Evolutionary conservation across 2,329 filamentous ascomycete species (phyloP).

Genomic region (Blastomyces gilchristii): DNA sequence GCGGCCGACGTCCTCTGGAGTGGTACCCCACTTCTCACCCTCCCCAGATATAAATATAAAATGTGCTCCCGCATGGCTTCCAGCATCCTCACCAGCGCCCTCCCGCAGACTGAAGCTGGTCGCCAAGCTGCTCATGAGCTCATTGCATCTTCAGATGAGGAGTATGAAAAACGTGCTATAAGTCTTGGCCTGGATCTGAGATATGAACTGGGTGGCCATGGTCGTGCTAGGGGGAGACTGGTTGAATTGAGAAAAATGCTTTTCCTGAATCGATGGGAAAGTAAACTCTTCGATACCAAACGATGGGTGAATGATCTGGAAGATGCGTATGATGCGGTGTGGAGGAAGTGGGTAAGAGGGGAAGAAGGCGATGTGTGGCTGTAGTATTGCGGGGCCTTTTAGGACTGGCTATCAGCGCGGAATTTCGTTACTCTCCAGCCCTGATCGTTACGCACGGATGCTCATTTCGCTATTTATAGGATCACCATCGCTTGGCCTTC

Average conservation of each 20-base stretch:
- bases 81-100: constrained; percentile 79
- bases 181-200: constrained; percentile 53
- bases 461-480: not conserved
- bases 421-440: not conserved
- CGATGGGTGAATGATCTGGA: constrained; percentile 89
- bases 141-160: constrained; percentile 64
- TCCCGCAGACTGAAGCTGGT: constrained; percentile 64
- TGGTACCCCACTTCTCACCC: constrained; percentile 80
- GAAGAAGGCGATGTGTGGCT: constrained; percentile 91
- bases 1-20: constrained; percentile 95
- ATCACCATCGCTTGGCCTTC: not conserved
- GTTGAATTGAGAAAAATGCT: constrained; percentile 69
- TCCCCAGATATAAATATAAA: constrained; percentile 89
- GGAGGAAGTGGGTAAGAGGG: constrained; percentile 75
- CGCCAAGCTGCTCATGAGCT: constrained; percentile 59
- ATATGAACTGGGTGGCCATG: constrained; percentile 41
- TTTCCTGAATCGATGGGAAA: constrained; percentile 74
- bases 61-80: constrained; percentile 99
- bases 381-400: constrained; percentile 1
- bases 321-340: constrained; percentile 76
- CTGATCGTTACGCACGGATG: not conserved
- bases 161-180: constrained; percentile 74
- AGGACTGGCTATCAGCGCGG: not conserved
- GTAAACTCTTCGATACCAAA: constrained; percentile 79
- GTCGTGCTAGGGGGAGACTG: constrained; percentile 51